Evolutionary conservation across 768 basidiomycete species (phyloP).

Genomic region (Lentinula aciculospora): DNA sequence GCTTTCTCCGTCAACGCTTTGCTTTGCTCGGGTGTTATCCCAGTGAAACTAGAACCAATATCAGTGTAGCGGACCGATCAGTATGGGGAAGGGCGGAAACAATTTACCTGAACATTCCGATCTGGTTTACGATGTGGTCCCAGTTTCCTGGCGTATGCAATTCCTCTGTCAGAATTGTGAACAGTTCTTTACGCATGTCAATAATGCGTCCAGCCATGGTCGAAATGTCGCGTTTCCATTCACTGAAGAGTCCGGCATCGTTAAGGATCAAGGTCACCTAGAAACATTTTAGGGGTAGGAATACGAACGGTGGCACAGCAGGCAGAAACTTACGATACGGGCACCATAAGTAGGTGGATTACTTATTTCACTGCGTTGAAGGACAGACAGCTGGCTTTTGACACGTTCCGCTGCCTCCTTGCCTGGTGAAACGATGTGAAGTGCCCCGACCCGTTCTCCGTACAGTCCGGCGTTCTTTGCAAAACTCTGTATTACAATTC

Average conservation of each 20-base stretch:
- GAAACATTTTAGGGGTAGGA: neutral
- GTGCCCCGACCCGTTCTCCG: conserved; percentile 90
- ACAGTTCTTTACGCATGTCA: conserved; percentile 79
- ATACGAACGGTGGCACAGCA: neutral
- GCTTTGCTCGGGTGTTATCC: conserved; percentile 63
- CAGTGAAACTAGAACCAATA: conserved; percentile 63
- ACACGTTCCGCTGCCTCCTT: conserved; percentile 67
- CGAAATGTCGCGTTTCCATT: conserved; percentile 88
- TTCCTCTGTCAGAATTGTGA: conserved; percentile 67
- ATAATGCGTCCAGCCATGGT: conserved; percentile 95
- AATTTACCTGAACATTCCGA: conserved; percentile 92
- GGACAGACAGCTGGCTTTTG: conserved; percentile 84
- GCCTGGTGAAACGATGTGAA: conserved; percentile 70
- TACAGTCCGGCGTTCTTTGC: conserved; percentile 97
- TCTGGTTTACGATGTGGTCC: conserved; percentile 94
- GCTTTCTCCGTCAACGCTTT: conserved; percentile 61
- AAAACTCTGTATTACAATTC: conserved; percentile 65
- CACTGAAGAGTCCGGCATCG: conserved; percentile 62
- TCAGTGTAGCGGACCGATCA: conserved; percentile 12
- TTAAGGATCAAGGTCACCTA: conserved; percentile 83
- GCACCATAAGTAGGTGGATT: conserved; percentile 93
- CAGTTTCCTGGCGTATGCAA: conserved; percentile 87
- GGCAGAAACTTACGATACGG: conserved; percentile 54
- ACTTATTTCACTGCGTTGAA: conserved; percentile 92
- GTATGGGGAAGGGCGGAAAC: conserved; percentile 9